These are phyloP conservation scores for Anisodus acutangulus DNA, from an alignment of 257 asterid genomes.

Conservation along the genomic window DNA sequence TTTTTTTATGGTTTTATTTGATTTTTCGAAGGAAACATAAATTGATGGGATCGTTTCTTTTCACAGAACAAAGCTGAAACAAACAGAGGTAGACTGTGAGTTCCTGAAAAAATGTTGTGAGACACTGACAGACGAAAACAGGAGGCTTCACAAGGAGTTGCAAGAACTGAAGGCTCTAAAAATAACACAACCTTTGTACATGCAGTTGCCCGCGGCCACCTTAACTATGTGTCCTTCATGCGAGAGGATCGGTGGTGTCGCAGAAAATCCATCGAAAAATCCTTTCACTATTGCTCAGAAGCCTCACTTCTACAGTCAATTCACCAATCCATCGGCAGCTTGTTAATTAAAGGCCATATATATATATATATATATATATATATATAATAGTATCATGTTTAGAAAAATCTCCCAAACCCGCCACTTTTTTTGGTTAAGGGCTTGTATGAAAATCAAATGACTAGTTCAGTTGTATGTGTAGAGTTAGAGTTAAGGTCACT, in stretches of 20 bases:
- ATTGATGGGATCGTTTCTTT: background rate
- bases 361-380: background rate
- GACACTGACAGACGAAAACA: slow-evolving; percentile 81
- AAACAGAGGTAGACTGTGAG: slow-evolving; percentile 94
- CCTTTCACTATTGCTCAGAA: slow-evolving; percentile 51
- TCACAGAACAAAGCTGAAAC: slow-evolving; percentile 91
- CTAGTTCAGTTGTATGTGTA: slow-evolving; percentile 25
- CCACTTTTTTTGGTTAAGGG: slow-evolving; percentile 35
- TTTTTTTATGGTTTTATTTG: background rate
- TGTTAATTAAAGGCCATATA: slow-evolving; percentile 41
- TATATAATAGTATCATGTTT: background rate
- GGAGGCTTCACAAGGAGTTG: slow-evolving; percentile 84
- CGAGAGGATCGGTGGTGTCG: slow-evolving; percentile 57
- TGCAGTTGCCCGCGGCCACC: slow-evolving; percentile 77
- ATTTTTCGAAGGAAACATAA: background rate
- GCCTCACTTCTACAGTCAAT: slow-evolving; percentile 60
- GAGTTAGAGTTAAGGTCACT: slow-evolving; percentile 24
- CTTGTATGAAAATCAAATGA: slow-evolving; percentile 30
- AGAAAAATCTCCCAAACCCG: slow-evolving; percentile 23
- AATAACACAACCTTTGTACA: slow-evolving; percentile 75
- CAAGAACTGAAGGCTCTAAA: slow-evolving; percentile 83
- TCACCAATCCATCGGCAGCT: slow-evolving; percentile 68
- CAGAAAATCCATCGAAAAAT: slow-evolving; percentile 46
- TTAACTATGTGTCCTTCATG: slow-evolving; percentile 84
- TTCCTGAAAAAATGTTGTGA: slow-evolving; percentile 92